These are phyloP conservation scores for Pontederia crassipes DNA, from an alignment of 176 grass and related monocot species.

Conservation along the genomic window DNA sequence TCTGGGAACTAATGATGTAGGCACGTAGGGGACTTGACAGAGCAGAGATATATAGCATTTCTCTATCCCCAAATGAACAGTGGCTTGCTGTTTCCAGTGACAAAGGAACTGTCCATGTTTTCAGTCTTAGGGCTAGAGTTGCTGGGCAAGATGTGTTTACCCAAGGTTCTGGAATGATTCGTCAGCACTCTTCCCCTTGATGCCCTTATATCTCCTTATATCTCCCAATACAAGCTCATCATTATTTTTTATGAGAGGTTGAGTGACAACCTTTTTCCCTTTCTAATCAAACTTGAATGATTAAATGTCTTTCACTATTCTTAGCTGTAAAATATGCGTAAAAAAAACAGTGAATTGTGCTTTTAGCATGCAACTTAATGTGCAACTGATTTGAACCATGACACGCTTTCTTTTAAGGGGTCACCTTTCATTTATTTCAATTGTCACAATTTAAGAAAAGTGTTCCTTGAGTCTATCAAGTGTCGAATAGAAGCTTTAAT, in stretches of 20 bases:
- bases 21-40: constrained; percentile 81
- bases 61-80: constrained; percentile 67
- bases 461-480: too few species aligned
- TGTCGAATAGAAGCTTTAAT: too few species aligned
- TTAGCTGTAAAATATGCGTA: too few species aligned
- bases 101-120: constrained; percentile 88
- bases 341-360: too few species aligned
- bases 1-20: constrained; percentile 22
- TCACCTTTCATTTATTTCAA: too few species aligned
- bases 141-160: constrained; percentile 53
- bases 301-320: too few species aligned
- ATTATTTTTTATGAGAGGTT: constrained; percentile 81
- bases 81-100: constrained; percentile 84
- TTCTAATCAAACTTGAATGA: not conserved
- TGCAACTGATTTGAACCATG: too few species aligned
- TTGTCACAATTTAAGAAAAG: too few species aligned
- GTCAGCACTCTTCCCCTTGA: constrained; percentile 62
- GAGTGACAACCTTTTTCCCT: constrained; percentile 21
- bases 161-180: constrained; percentile 47
- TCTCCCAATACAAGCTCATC: constrained; percentile 64
- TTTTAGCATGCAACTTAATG: too few species aligned
- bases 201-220: constrained; percentile 60
- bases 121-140: constrained; percentile 74
- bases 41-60: constrained; percentile 88
- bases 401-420: too few species aligned